These are phyloP conservation scores for Candida cerambycidarum DNA, from an alignment of 805 yeast species.

Conservation along the genomic window DNA sequence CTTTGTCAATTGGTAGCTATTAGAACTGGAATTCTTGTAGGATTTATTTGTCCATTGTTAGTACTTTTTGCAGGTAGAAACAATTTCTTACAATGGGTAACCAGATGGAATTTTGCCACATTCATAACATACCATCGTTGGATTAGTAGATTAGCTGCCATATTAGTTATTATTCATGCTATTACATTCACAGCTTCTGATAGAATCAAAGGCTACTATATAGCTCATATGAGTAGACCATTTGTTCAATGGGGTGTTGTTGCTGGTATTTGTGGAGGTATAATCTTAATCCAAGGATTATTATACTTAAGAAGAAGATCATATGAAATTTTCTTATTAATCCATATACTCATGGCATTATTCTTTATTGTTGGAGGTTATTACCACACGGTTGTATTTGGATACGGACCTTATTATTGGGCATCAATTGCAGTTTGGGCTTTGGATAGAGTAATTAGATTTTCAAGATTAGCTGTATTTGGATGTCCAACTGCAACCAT, in stretches of 20 bases:
- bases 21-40: conserved; percentile 51
- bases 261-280: conserved; percentile 32
- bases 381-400: conserved; percentile 46
- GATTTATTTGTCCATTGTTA: conserved; percentile 55
- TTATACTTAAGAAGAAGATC: conserved; percentile 49
- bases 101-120: conserved; percentile 55
- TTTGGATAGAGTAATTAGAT: conserved; percentile 33
- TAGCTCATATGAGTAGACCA: conserved; percentile 14
- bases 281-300: conserved; percentile 49
- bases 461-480: conserved; percentile 30
- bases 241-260: conserved; percentile 30
- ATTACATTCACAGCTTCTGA: conserved; percentile 53
- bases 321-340: conserved; percentile 51
- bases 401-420: conserved; percentile 25
- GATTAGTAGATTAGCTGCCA: conserved; percentile 45
- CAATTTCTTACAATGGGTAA: conserved; percentile 57
- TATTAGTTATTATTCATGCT: conserved; percentile 46
- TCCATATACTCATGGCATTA: conserved; percentile 34
- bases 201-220: conserved; percentile 10
- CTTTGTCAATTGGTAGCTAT: conserved; percentile 46
- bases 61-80: conserved; percentile 71
- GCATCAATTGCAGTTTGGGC: conserved; percentile 40
- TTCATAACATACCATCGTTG: conserved; percentile 61
- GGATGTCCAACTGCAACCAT: conserved; percentile 35
- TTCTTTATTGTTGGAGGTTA: conserved; percentile 55